Evolutionary conservation across 2,329 filamentous ascomycete species (phyloP), one percentile per base, ranked within the genome.

Genomic region (Metarhizium robertsii): DNA sequence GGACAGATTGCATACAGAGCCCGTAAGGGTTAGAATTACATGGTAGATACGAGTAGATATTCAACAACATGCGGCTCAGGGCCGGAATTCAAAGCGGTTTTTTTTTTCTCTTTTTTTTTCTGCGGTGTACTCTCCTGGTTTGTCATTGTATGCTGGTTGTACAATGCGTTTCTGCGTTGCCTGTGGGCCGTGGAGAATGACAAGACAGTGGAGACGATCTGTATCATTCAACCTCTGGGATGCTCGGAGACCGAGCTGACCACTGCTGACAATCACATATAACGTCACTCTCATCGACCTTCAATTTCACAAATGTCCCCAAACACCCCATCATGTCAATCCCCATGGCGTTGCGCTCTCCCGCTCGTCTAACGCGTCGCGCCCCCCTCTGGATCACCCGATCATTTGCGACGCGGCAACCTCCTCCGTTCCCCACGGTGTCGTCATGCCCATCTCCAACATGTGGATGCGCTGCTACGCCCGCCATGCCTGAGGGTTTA

Each of bases 391-490:
- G 20, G 18, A 18, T 16, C 16, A 32, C 43, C 11, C 48, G 62
- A 30, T 55, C 60, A 30, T 62, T 58, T 13, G 58, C 63, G 53
- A 64, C 66, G 20, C 63, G 69, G 14, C 76, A 56, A 52, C 36
- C 50, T 10, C 20, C 18, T 13, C 55, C 40, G 49, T 50, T 79
- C 54, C 71, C 72, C 10, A 78, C 73, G 0, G 72, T 81, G 34
- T 63, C 70, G 55, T 72, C 74, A 53, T 96, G 91, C 66, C 91
- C 92, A 2, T 77, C 84, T 40, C 84, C 90, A 60, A 89, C 83
- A 60, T 96, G 91, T 71, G 69, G 78, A 13, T 96, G 90, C 70
- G 81, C 85, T n/a, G 72, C 80, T 2, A 86, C 78, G 54, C 84
- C 88, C 0, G 61, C 71, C 13, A 78, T 87, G 73, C 86, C 86